Evolutionary conservation across 805 yeast genomes (phyloP).

Genomic region (Teunomyces barrocoloradensis): DNA sequence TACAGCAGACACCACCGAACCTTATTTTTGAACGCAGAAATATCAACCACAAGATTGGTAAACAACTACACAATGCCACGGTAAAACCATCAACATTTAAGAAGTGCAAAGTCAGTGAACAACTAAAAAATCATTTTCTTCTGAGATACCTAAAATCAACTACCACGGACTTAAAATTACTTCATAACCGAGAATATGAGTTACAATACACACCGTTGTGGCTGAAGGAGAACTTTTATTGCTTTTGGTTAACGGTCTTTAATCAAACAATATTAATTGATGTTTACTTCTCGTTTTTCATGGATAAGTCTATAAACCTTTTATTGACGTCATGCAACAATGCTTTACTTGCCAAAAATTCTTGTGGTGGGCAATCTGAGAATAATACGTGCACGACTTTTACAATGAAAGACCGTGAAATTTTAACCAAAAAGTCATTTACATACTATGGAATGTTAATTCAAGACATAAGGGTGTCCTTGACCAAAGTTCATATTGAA

Average conservation of each 20-base stretch:
- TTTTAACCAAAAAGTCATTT: conserved; percentile 31
- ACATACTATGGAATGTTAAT: conserved; percentile 35
- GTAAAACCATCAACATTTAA: conserved; percentile 10
- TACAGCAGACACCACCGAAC: background rate
- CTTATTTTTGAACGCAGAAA: background rate
- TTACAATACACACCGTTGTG: conserved; percentile 24
- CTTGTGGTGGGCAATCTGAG: background rate
- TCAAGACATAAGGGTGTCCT: conserved; percentile 29
- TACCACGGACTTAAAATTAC: conserved; percentile 11
- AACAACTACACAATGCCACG: conserved; percentile 22
- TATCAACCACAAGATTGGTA: conserved; percentile 1
- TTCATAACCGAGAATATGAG: conserved; percentile 14
- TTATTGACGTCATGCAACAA: conserved; percentile 15
- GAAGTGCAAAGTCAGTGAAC: conserved; percentile 8
- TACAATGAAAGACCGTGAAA: conserved; percentile 26
- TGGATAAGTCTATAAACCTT: conserved; percentile 36
- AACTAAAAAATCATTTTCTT: conserved; percentile 14
- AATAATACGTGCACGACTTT: conserved; percentile 19
- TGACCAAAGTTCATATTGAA: conserved; percentile 30
- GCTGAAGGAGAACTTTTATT: conserved; percentile 16
- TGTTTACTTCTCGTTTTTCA: conserved; percentile 34
- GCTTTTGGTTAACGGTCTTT: conserved; percentile 32
- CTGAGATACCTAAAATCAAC: conserved; percentile 12
- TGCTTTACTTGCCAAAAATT: conserved; percentile 3
- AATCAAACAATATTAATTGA: conserved; percentile 26